These are phyloP conservation scores for Sclerotinia borealis DNA, from an alignment of 2,329 filamentous ascomycete genomes.

Conservation along the genomic window DNA sequence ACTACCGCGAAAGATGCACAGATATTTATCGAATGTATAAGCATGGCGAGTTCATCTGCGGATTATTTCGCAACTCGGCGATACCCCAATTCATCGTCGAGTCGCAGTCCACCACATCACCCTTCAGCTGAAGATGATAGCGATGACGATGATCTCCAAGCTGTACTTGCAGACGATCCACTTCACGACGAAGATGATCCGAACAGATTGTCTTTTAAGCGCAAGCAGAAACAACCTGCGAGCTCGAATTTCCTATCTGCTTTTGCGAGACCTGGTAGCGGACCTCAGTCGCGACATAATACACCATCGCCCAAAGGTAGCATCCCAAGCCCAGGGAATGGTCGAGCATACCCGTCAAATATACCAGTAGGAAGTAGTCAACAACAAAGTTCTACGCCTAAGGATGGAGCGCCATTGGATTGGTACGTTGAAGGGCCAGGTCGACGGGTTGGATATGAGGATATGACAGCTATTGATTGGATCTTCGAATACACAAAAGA, in stretches of 20 bases:
- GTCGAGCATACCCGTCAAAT: constrained; percentile 18
- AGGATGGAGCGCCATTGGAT: constrained; percentile 53
- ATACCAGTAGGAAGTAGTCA: constrained; percentile 14
- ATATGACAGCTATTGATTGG: constrained; percentile 97
- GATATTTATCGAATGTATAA: constrained; percentile 21
- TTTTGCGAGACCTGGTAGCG: constrained; percentile 20
- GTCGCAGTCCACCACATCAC: constrained; percentile 20
- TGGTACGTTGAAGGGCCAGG: constrained; percentile 91
- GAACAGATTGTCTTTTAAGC: constrained; percentile 63
- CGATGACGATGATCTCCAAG: constrained; percentile 34
- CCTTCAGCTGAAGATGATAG: constrained; percentile 36
- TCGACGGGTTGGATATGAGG: constrained; percentile 86
- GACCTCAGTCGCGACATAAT: constrained; percentile 20
- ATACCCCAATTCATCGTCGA: constrained; percentile 24
- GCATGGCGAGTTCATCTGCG: constrained; percentile 31
- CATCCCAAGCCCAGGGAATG: constrained; percentile 17
- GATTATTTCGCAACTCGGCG: constrained; percentile 21
- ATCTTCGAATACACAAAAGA: constrained; percentile 99
- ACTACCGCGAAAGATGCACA: constrained; percentile 12
- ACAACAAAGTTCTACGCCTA: constrained; percentile 25
- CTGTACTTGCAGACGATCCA: constrained; percentile 50
- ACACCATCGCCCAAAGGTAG: constrained; percentile 25
- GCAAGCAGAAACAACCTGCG: constrained; percentile 47
- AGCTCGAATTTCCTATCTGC: constrained; percentile 26
- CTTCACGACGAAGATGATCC: constrained; percentile 41